These are phyloP conservation scores for Xylaria arbuscula DNA, from an alignment of 2,329 filamentous ascomycete species.

Conservation along the genomic window DNA sequence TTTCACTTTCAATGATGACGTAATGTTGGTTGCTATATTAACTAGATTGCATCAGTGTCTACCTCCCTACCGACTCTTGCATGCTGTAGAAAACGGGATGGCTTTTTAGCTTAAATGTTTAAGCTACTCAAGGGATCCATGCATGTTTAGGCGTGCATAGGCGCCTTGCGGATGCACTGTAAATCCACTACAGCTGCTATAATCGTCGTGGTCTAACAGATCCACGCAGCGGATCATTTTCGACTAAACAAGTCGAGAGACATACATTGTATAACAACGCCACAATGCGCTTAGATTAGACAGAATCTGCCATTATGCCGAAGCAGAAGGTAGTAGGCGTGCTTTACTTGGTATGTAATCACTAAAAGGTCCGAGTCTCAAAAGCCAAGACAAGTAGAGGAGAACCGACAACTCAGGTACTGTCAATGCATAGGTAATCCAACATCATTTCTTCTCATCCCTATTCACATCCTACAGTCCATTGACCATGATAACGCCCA, in stretches of 20 bases:
- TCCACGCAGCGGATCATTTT: neutral
- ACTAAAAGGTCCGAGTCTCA: no score
- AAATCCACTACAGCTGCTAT: neutral
- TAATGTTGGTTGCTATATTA: neutral
- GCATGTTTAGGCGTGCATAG: neutral
- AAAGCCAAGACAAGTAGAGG: no score
- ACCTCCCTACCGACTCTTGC: no score
- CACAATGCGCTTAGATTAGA: no score
- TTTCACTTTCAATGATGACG: neutral
- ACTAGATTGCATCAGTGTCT: no score
- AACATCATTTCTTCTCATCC: neutral
- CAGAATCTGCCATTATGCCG: no score
- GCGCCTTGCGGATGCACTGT: neutral
- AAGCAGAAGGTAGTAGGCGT: no score
- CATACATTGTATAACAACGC: no score
- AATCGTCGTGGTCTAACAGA: neutral
- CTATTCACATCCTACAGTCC: neutral
- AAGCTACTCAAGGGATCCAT: constrained; percentile 1
- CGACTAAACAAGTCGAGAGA: neutral
- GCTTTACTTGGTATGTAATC: no score
- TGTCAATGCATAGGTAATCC: neutral
- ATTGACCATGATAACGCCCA: neutral
- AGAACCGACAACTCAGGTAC: neutral
- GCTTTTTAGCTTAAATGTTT: neutral
- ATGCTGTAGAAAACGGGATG: neutral